Evolutionary conservation across 371 early-diverging fungal species (phyloP).

Genomic region (Actinomortierella ambigua): DNA sequence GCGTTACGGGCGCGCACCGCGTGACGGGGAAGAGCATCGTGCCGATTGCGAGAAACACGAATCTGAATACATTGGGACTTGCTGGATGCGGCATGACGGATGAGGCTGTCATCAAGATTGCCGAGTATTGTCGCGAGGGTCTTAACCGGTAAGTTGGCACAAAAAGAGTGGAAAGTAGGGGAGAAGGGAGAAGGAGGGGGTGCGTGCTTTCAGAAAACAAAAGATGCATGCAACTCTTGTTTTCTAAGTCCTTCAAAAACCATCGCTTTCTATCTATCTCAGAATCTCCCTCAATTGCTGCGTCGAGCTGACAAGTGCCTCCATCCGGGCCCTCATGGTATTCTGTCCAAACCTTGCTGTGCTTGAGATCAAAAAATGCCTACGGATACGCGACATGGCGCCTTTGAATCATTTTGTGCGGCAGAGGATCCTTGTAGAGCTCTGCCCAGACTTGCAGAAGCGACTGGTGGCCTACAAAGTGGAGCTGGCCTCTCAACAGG

Average conservation of each 20-base stretch:
- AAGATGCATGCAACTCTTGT: too few relatives aligned
- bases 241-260: neutral
- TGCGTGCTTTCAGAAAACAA: too few relatives aligned
- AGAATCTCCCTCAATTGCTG: slow-evolving; percentile 64
- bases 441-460: slow-evolving; percentile 37
- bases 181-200: too few relatives aligned
- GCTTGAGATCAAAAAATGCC: slow-evolving; percentile 67
- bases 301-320: slow-evolving; percentile 55
- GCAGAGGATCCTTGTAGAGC: slow-evolving; percentile 34
- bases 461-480: slow-evolving; percentile 37
- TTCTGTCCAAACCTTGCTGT: slow-evolving; percentile 59
- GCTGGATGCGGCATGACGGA: slow-evolving; percentile 66
- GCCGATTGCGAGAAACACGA: slow-evolving; percentile 54
- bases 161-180: too few relatives aligned
- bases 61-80: slow-evolving; percentile 57
- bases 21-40: slow-evolving; percentile 58
- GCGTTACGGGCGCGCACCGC: slow-evolving; percentile 55
- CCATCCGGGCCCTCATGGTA: slow-evolving; percentile 51
- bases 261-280: neutral
- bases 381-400: slow-evolving; percentile 39
- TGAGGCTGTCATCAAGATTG: slow-evolving; percentile 57
- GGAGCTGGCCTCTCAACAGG: slow-evolving; percentile 12
- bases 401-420: slow-evolving; percentile 36
- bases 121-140: slow-evolving; percentile 48
- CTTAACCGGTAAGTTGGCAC: slow-evolving; percentile 50